A percentile compares a stretch with the other conserved stretches of the same genome.
These are phyloP conservation scores for Penicillium turbatum DNA, from an alignment of 495 filamentous ascomycete species.

Conservation along the genomic window DNA sequence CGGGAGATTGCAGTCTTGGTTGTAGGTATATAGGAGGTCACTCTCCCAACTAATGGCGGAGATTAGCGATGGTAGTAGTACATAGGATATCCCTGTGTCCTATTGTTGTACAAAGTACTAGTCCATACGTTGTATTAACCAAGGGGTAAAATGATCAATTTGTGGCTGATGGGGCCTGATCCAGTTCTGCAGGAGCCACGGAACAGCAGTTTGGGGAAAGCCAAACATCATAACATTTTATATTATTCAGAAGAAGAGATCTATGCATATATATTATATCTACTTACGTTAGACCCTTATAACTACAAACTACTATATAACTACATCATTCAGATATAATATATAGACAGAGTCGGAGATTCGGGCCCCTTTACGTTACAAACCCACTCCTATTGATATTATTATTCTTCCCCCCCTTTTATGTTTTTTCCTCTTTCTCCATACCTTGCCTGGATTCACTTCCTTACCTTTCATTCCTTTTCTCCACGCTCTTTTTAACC, in stretches of 20 bases:
- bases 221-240: too few species aligned
- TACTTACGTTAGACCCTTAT: too few species aligned
- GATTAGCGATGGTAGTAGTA: too few species aligned
- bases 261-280: too few species aligned
- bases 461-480: slow-evolving; percentile 27
- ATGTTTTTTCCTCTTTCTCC: slow-evolving; percentile 11
- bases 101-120: too few species aligned
- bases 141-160: slow-evolving; percentile 12
- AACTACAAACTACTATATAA: too few species aligned
- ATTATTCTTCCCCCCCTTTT: slow-evolving; percentile 4
- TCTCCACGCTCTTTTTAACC: slow-evolving; percentile 18
- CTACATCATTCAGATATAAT: too few species aligned
- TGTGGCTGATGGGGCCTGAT: slow-evolving; percentile 6
- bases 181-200: slow-evolving; percentile 28
- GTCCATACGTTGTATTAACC: too few species aligned
- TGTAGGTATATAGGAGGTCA: not conserved
- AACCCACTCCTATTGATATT: slow-evolving; percentile 9
- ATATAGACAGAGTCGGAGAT: too few species aligned
- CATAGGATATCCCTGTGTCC: too few species aligned
- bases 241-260: too few species aligned
- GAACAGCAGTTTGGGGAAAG: slow-evolving; percentile 13
- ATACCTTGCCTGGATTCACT: slow-evolving; percentile 33
- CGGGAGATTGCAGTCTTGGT: not conserved
- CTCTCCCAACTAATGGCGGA: too few species aligned
- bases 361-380: not conserved